A percentile compares a stretch with the other conserved stretches of the same genome.
Evolutionary conservation across 495 filamentous ascomycete species (phyloP).

Genomic region (Margaritispora aquatica): DNA sequence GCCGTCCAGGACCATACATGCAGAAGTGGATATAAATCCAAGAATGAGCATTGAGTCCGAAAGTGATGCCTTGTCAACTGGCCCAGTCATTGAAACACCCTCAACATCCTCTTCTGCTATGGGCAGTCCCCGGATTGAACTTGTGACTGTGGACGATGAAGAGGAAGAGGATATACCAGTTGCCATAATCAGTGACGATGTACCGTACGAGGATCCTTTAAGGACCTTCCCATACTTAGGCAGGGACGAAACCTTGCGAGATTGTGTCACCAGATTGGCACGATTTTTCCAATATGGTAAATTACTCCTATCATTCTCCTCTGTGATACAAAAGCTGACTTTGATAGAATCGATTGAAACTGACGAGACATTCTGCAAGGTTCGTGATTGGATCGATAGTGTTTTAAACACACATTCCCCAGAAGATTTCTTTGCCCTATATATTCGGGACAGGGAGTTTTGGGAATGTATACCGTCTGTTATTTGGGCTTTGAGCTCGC

Average conservation of each 20-base stretch:
- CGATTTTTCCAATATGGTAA: constrained; percentile 22
- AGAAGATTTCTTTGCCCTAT: constrained; percentile 29
- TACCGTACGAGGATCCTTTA: constrained; percentile 34
- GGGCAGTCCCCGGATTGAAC: constrained; percentile 28
- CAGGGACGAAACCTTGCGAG: constrained; percentile 9
- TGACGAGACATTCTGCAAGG: constrained; percentile 30
- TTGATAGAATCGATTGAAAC: constrained; percentile 30
- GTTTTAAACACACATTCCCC: constrained; percentile 30
- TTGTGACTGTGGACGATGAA: constrained; percentile 15
- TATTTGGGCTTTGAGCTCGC: constrained; percentile 19
- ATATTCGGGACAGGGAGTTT: constrained; percentile 31
- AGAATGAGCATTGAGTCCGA: constrained; percentile 21
- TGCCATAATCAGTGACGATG: constrained; percentile 25
- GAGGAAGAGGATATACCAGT: constrained; percentile 19
- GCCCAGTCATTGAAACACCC: constrained; percentile 26
- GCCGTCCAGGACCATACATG: constrained; percentile 21
- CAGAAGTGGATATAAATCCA: constrained; percentile 6
- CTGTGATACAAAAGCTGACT: constrained; percentile 5
- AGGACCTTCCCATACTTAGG: constrained; percentile 24
- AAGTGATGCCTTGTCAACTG: constrained; percentile 24
- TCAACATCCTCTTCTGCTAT: constrained; percentile 27
- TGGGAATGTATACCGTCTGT: constrained; percentile 29
- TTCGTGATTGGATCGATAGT: constrained; percentile 38
- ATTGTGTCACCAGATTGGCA: constrained; percentile 10
- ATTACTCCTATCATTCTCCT: neutral